Conservation (phyloP, 306 rosid species). For the Trichosanthes truncata region DNA sequence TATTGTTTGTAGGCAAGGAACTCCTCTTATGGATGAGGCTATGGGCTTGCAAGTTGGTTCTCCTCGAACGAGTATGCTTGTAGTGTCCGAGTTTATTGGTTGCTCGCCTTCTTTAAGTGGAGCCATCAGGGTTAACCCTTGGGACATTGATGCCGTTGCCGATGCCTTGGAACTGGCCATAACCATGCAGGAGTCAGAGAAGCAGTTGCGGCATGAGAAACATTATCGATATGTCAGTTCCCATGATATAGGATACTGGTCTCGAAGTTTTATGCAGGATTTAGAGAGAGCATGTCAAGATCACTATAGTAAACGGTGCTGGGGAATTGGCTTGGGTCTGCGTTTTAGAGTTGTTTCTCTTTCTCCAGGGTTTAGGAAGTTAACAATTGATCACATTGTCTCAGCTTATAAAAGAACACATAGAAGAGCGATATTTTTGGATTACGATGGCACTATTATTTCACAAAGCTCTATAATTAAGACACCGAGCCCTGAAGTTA, state of each 20-base stretch:
- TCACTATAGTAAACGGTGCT: constrained; percentile 18
- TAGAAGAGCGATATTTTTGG: constrained; percentile 18
- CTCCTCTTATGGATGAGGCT: constrained; percentile 16
- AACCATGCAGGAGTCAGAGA: constrained; percentile 14
- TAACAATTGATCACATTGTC: constrained; percentile 16
- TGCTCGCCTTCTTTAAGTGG: constrained; percentile 21
- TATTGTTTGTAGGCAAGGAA: constrained; percentile 18
- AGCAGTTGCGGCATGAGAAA: constrained; percentile 16
- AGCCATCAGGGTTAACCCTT: constrained; percentile 17
- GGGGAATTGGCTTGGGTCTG: constrained; percentile 19
- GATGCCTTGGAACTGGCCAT: constrained; percentile 15
- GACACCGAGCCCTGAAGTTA: constrained; percentile 14
- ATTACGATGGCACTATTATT: constrained; percentile 16
- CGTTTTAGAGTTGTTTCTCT: constrained; percentile 19
- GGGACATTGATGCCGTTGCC: constrained; percentile 19
- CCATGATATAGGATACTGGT: constrained; percentile 15
- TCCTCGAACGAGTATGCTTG: constrained; percentile 17
- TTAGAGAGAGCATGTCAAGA: constrained; percentile 18
- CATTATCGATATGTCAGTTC: constrained; percentile 21
- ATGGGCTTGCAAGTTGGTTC: constrained; percentile 11
- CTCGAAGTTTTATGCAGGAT: constrained; percentile 21
- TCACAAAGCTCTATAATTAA: constrained; percentile 16
- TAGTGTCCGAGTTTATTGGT: constrained; percentile 16
- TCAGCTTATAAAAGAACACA: constrained; percentile 16
- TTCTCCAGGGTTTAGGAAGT: constrained; percentile 19